Evolutionary conservation across 2,329 filamentous ascomycete genomes (phyloP), one percentile per base, ranked within the genome.

Genomic region (Stagonosporopsis vannaccii): DNA sequence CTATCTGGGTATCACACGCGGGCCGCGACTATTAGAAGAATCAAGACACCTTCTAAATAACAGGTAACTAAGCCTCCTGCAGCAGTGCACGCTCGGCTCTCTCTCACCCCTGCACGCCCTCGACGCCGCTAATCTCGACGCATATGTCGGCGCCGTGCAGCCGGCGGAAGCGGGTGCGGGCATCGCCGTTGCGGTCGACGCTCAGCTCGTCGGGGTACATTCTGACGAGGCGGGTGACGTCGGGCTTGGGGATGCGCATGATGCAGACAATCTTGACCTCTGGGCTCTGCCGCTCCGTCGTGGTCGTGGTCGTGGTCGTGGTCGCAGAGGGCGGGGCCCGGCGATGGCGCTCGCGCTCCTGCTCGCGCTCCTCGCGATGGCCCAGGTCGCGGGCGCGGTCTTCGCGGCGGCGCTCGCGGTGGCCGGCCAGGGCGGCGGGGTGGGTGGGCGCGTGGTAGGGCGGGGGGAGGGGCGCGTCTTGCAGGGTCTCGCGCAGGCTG

Each of bases 191-290:
- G 33, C 63, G 59, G 51, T 74, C 72, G 22, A 72, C 59, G 8
- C 40, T 62, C 42, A 80, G 77, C 60, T 86, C 83, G 50, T 85
- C 84, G 15, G 87, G 77, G 61, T 85, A 84, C 70, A 81, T 78
- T 26, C 82, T 77, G n/a, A 73, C 71, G 32, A 81, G 77, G 54
- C 77, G 74, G 48, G 76, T 74, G 30, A 84, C 81, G 47, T 82
- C 83, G 79, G 61, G 58, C 35, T 61, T 62, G 11, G 68, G 71
- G 12, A 72, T 59, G 33, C 71, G 66, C 62, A 74, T 62, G n/a
- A 75, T 75, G 33, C 71, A 74, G 22, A 76, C 70, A 12, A 76
- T 70, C 56, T 73, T 74, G 32, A 75, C 63, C 28, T 75, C 68
- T 56, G 3, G 23, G 20, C 1, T 35, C 32, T 19, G n/a, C n/a